phyloP scores from a whole-genome alignment of 768 basidiomycete species.

The Mycena alexandri region DNA sequence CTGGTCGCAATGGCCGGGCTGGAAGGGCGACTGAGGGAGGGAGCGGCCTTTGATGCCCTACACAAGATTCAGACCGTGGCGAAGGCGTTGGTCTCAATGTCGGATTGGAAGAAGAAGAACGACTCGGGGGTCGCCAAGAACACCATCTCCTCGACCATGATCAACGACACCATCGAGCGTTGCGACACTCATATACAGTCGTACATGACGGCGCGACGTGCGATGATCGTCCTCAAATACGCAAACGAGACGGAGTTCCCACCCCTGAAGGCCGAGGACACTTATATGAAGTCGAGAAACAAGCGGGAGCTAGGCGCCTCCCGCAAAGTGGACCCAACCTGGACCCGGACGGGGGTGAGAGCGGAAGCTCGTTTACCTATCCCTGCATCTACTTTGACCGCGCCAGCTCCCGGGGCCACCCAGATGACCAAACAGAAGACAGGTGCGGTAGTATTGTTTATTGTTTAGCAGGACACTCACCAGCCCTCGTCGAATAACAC shows the following conservation, averaged over 20 bases:
- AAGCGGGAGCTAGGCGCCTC: conserved; percentile 16
- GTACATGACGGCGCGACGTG: not conserved
- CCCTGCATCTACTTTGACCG: too few species aligned
- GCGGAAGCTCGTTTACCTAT: not conserved
- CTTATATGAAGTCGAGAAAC: conserved; percentile 23
- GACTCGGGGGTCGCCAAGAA: conserved; percentile 3
- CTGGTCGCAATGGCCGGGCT: not conserved
- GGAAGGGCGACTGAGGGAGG: conserved; percentile 9
- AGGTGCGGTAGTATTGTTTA: too few species aligned
- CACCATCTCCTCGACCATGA: not conserved
- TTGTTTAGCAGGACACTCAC: too few species aligned
- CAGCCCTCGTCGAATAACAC: too few species aligned
- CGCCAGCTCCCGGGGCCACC: too few species aligned
- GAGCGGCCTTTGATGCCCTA: conserved; percentile 8
- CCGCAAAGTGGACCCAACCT: not conserved
- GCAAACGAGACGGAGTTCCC: not conserved
- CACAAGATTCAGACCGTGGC: not conserved
- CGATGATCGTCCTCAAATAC: not conserved
- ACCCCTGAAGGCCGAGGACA: not conserved
- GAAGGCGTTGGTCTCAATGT: not conserved
- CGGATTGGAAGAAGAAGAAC: conserved; percentile 8
- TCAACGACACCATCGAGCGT: not conserved
- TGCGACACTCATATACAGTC: not conserved
- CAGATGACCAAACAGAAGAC: too few species aligned
- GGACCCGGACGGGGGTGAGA: not conserved